These are phyloP conservation scores for Yueomyces sp. DNA, from an alignment of 805 yeast species.

Conservation along the genomic window DNA sequence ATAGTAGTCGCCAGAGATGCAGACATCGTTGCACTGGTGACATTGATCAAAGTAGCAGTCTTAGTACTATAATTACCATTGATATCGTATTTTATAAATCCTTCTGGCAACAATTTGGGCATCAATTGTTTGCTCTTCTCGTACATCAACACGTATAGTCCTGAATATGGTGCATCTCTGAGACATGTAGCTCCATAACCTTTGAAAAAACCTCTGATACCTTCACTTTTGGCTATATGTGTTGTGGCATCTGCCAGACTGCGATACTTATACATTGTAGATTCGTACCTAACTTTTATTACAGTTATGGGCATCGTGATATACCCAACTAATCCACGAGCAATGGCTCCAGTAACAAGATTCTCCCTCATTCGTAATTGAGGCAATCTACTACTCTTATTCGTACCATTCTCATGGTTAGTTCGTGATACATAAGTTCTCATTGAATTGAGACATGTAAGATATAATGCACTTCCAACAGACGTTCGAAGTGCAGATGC, in stretches of 20 bases:
- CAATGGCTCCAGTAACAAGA: slow-evolving; percentile 59
- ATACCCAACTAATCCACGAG: slow-evolving; percentile 73
- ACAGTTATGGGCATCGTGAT: slow-evolving; percentile 92
- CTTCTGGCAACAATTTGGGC: slow-evolving; percentile 28
- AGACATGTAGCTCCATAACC: slow-evolving; percentile 82
- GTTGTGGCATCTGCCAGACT: slow-evolving; percentile 48
- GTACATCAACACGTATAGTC: slow-evolving; percentile 74
- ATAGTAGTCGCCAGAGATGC: slow-evolving; percentile 71
- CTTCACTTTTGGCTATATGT: slow-evolving; percentile 39
- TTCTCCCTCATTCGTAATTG: slow-evolving; percentile 58
- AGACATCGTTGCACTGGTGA: slow-evolving; percentile 63
- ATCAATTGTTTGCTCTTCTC: slow-evolving; percentile 53
- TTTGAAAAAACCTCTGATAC: slow-evolving; percentile 60
- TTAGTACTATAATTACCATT: slow-evolving; percentile 21
- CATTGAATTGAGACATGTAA: slow-evolving; percentile 54
- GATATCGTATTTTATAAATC: slow-evolving; percentile 7
- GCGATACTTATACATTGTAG: slow-evolving; percentile 56
- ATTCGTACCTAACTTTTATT: slow-evolving; percentile 79
- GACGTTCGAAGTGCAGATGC: slow-evolving; percentile 88
- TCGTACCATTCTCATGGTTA: background rate
- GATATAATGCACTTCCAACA: slow-evolving; percentile 77
- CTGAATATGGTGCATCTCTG: slow-evolving; percentile 95
- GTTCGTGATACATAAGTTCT: slow-evolving; percentile 33
- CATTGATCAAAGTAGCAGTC: slow-evolving; percentile 47
- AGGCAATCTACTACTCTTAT: slow-evolving; percentile 41